Conservation (phyloP, 225 moss, liverwort and hornwort species). For the Bryum argenteum region DNA sequence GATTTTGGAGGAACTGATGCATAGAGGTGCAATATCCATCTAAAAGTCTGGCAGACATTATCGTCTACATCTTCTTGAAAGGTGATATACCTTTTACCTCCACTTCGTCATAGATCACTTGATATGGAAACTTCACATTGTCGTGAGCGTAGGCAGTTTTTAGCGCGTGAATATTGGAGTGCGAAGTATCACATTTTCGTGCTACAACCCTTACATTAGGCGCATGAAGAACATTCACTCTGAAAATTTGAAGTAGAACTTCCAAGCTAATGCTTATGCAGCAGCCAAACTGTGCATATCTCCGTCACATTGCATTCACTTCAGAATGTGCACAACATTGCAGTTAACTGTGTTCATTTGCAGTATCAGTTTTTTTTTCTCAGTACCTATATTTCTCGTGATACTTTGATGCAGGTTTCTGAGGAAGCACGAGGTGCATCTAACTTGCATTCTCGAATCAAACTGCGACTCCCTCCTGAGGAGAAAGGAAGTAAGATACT, state of each 20-base stretch:
- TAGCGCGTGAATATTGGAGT: not conserved
- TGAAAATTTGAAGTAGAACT: constrained; percentile 13
- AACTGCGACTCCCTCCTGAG: constrained; percentile 8
- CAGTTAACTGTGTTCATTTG: constrained; percentile 1
- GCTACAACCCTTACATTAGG: not conserved
- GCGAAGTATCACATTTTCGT: not conserved
- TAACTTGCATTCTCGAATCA: constrained; percentile 6
- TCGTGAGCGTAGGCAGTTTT: not conserved
- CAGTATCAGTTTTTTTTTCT: constrained; percentile 15
- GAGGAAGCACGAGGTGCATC: constrained; percentile 15
- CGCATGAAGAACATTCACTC: not conserved
- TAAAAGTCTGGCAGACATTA: constrained; percentile 2
- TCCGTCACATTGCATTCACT: not conserved
- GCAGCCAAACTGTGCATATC: not conserved
- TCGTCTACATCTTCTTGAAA: constrained; percentile 11
- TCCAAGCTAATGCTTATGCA: not conserved
- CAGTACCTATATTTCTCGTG: constrained; percentile 14
- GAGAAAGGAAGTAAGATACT: constrained; percentile 3
- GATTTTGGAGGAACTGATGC: constrained; percentile 33
- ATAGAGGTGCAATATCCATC: constrained; percentile 12
- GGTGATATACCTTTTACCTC: constrained; percentile 22
- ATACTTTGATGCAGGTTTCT: constrained; percentile 29
- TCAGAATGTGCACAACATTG: not conserved
- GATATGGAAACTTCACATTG: not conserved
- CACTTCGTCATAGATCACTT: not conserved